phyloP scores from a whole-genome alignment of 2,329 filamentous ascomycete genomes.

The Tolypocladium tropicale region DNA sequence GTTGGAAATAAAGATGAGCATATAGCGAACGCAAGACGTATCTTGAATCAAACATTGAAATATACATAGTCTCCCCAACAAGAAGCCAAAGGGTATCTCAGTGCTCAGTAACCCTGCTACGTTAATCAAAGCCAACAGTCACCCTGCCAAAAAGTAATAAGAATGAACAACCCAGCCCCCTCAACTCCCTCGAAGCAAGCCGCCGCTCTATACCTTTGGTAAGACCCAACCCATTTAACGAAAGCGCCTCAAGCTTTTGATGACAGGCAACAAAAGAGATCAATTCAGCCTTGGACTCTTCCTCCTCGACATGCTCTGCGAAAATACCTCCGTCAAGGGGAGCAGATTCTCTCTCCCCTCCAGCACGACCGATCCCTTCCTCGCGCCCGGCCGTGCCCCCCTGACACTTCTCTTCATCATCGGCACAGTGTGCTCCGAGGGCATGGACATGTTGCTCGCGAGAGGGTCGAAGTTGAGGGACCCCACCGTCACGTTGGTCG shows the following conservation, averaged over 20 bases:
- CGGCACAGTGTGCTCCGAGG: slow-evolving; percentile 33
- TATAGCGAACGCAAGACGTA: not conserved
- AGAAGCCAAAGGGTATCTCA: slow-evolving; percentile 6
- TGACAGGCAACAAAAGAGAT: not conserved
- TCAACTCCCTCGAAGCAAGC: not conserved
- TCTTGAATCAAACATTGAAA: not conserved
- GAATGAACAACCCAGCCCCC: not conserved
- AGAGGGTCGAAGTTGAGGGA: slow-evolving; percentile 30
- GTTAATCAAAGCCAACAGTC: not conserved
- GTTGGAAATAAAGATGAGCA: not conserved
- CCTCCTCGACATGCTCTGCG: slow-evolving; percentile 36
- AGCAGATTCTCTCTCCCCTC: slow-evolving; percentile 42
- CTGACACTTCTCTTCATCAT: slow-evolving; percentile 35
- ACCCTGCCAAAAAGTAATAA: slow-evolving; percentile 3
- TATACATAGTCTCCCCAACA: slow-evolving; percentile 1
- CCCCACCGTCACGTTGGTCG: slow-evolving; percentile 27
- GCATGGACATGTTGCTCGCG: slow-evolving; percentile 29
- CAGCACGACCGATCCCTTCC: slow-evolving; percentile 16
- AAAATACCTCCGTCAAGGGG: slow-evolving; percentile 27
- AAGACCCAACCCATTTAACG: too few relatives aligned
- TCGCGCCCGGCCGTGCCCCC: slow-evolving; percentile 24
- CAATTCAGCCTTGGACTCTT: slow-evolving; percentile 44
- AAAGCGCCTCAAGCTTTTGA: too few relatives aligned
- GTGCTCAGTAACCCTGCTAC: slow-evolving; percentile 1
- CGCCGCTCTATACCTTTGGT: not conserved